Evolutionary conservation across 2,329 filamentous ascomycete species (phyloP), one percentile per base, ranked within the genome.

Genomic region (Trichoderma afroharzianum): DNA sequence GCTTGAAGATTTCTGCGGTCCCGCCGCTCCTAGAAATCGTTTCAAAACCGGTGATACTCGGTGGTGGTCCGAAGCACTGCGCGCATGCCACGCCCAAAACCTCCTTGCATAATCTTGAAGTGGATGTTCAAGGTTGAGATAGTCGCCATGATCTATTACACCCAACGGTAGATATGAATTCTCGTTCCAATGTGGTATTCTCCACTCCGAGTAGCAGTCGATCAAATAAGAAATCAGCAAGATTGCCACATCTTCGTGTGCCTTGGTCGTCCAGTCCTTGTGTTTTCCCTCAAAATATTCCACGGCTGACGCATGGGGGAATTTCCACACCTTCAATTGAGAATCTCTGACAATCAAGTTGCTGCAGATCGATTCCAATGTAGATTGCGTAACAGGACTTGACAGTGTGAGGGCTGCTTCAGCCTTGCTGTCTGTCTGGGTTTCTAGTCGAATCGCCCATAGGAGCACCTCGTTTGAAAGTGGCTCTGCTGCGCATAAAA

Each of bases 151-250:
- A 0, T 63, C 59, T 2, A 26, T 1, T 12, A 3, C 11, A 43
- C 7, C 0, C 2, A 8, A n/a, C 2, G 39, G 3, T 43, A n/a
- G 39, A 43, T 8, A 1, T 1, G 0, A 4, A 43, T 4, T 2
- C 3, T 43, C 7, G 39, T 47, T 47, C 43, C 18, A 12, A 6
- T 26, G 21, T n/a, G 11, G 33, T 28, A 50, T 50, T 50, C 4
- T 18, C 59, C 33, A 39, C 11, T 6, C 5, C 9, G 59, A 43
- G 15, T 63, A 43, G 33, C 33, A 63, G 18, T 43, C 33, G 6
- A 43, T 63, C 24, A 63, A 28, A 15, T 26, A 63, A 9, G 59
- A 63, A 28, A 63, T 18, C 24, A 63, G 33, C 14, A 43, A 26
- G 6, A 43, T 12, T 8, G 59, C 33, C 59, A 43, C 14, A 9